A percentile compares a stretch with the other conserved stretches of the same genome.
phyloP scores from a whole-genome alignment of 116 monocot genomes.

The Posidonia oceanica region DNA sequence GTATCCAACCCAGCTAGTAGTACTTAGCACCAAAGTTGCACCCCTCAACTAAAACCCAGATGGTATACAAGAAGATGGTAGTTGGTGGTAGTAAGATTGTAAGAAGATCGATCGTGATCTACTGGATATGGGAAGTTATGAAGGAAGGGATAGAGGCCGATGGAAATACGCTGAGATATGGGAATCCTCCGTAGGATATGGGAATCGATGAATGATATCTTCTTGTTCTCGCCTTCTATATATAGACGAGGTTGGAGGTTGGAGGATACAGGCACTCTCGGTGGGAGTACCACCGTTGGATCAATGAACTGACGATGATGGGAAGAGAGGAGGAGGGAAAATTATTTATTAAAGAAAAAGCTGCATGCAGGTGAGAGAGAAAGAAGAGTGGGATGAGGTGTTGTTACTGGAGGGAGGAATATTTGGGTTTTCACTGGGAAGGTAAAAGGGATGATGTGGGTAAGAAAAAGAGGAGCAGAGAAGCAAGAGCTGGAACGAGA shows the following conservation, averaged over 20 bases:
- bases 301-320: too few relatives aligned
- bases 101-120: not conserved
- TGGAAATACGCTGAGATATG: not conserved
- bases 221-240: not conserved
- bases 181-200: not conserved
- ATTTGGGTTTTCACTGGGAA: slow-evolving; percentile 8
- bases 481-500: not conserved
- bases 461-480: not conserved
- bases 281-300: not conserved
- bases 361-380: not conserved
- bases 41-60: not conserved
- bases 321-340: not conserved
- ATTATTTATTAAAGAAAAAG: not conserved
- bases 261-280: not conserved
- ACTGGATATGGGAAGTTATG: not conserved
- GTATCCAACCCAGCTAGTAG: too few relatives aligned
- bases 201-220: not conserved
- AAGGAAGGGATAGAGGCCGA: not conserved
- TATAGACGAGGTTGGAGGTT: not conserved
- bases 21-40: too few relatives aligned
- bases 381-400: not conserved
- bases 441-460: not conserved
- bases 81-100: not conserved
- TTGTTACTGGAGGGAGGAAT: not conserved
- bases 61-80: not conserved